These are phyloP conservation scores for Tylopilus intermedius DNA, from an alignment of 768 basidiomycete genomes.

Conservation along the genomic window DNA sequence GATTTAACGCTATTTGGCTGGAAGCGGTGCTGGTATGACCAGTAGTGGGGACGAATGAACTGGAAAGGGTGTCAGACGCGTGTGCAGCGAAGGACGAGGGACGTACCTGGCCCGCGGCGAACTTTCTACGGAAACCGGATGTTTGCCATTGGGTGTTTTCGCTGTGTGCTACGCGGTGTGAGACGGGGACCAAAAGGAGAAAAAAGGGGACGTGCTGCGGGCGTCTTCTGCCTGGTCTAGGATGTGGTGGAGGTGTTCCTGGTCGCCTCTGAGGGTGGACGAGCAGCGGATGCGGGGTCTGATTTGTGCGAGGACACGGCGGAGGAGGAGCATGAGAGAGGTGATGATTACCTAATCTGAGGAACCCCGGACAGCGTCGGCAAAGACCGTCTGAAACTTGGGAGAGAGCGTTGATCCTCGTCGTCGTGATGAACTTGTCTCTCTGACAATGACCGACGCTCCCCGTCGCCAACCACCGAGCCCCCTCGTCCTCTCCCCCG, in stretches of 20 bases:
- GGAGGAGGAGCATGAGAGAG: conserved; percentile 13
- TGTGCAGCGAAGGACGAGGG: no score
- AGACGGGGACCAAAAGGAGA: not conserved
- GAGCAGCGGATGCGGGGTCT: conserved; percentile 8
- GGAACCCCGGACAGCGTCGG: conserved; percentile 22
- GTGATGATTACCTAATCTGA: conserved; percentile 10
- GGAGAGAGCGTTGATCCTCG: not conserved
- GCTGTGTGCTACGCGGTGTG: conserved; percentile 8
- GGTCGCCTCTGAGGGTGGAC: conserved; percentile 24
- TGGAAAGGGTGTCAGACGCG: conserved; percentile 13
- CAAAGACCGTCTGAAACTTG: conserved; percentile 6
- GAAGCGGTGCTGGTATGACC: conserved; percentile 37
- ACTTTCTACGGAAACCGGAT: conserved; percentile 26
- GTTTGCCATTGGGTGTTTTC: conserved; percentile 18
- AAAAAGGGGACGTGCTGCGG: conserved; percentile 7
- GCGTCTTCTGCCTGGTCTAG: conserved; percentile 22
- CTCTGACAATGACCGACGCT: conserved; percentile 30
- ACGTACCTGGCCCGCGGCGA: conserved; percentile 21
- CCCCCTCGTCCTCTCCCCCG: conserved; percentile 74
- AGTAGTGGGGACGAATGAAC: conserved; percentile 47
- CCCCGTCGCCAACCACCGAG: conserved; percentile 59
- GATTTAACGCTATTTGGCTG: conserved; percentile 16
- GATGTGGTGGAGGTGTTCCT: conserved; percentile 20
- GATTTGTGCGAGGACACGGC: conserved; percentile 3
- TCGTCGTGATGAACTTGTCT: conserved; percentile 14